phyloP scores from a whole-genome alignment of 345 rosid genomes.

The Eucalyptus polyanthemos region DNA sequence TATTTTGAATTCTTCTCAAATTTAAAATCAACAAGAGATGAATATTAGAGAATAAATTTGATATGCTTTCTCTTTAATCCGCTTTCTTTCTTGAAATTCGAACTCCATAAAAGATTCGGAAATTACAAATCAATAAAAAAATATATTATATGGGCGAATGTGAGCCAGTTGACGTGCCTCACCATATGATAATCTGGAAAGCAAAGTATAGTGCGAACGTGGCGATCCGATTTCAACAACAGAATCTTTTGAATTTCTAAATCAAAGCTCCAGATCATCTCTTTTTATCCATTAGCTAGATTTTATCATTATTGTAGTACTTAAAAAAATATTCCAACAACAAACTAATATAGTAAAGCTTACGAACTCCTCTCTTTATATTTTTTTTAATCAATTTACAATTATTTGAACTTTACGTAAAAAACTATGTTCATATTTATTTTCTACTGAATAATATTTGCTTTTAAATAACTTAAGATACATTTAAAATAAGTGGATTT shows the following conservation, averaged over 20 bases:
- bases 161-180: not conserved
- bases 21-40: too few relatives aligned
- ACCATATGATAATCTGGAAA: not conserved
- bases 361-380: too few relatives aligned
- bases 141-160: not conserved
- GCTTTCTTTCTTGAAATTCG: too few relatives aligned
- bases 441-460: too few relatives aligned
- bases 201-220: not conserved
- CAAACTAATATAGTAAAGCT: too few relatives aligned
- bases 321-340: too few relatives aligned
- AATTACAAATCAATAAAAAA: not conserved
- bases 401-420: not conserved
- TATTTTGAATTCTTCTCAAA: too few relatives aligned
- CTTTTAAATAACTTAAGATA: too few relatives aligned
- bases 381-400: too few relatives aligned
- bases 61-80: too few relatives aligned
- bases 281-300: not conserved
- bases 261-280: not conserved
- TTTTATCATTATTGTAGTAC: accelerated
- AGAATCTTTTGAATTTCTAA: not conserved
- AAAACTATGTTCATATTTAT: not conserved
- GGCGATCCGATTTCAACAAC: not conserved
- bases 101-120: not conserved
- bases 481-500: too few relatives aligned
- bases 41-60: too few relatives aligned